Conservation (phyloP, 345 rosid species). For the Geranium brycei region DNA sequence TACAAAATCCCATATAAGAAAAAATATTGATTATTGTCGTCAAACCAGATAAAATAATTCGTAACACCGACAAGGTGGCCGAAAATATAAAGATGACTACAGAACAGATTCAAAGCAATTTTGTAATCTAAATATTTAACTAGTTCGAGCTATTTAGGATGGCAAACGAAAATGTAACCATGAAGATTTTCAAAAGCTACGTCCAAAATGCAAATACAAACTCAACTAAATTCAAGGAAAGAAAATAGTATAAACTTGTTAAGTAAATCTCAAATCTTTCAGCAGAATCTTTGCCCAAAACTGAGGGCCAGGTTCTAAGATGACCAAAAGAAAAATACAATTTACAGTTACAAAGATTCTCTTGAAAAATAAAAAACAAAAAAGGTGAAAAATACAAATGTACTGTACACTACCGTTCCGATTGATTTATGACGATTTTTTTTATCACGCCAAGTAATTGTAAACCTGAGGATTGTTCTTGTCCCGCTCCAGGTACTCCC, state of each 20-base stretch:
- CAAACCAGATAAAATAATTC: no score
- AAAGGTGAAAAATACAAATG: neutral
- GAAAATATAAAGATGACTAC: no score
- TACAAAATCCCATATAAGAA: no score
- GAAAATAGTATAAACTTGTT: neutral
- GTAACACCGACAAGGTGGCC: no score
- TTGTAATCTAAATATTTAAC: no score
- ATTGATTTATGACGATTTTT: no score
- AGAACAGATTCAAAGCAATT: no score
- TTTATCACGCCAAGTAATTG: constrained; percentile 65
- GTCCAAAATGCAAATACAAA: no score
- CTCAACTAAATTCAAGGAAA: neutral
- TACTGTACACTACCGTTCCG: neutral
- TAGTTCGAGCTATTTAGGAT: no score
- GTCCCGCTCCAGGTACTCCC: constrained; percentile 98
- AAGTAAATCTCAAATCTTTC: neutral
- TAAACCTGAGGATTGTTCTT: constrained; percentile 94
- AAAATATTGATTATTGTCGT: no score
- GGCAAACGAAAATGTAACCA: no score
- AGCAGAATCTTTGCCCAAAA: neutral
- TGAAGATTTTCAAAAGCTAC: no score
- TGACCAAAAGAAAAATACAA: neutral
- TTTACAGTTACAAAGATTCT: neutral
- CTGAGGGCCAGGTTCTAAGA: neutral
- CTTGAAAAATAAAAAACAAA: neutral